Evolutionary conservation across 2,329 filamentous ascomycete species (phyloP), one percentile per base, ranked within the genome.

Genomic region (Diaporthe caulivora): DNA sequence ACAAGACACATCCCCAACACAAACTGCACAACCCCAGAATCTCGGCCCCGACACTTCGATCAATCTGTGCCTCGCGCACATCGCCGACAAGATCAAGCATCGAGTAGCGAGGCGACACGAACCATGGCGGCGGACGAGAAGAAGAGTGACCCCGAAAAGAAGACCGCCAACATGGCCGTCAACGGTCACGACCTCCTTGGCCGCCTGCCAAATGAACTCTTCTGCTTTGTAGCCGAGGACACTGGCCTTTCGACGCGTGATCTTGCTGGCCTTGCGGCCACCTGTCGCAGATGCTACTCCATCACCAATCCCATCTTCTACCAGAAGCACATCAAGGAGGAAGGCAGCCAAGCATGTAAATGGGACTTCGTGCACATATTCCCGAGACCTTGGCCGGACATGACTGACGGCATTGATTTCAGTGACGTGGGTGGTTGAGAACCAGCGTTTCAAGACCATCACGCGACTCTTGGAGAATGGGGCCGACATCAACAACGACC

Each of bases 381-480:
- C 1, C 7, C 1, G 13, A 40, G 37, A 29, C 1, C 13, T 44
- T 9, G 0, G 2, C 10, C 0, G 6, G 1, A 9, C 21, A 11
- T 49, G 0, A 21, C 44, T 65, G 44, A 65, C 29, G 10, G 0
- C 0, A 7, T 10, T 7, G 0, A 37, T 17, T 21, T 0, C 4
- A 65, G 60, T 65, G 1, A 10, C 26, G 21, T 65, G 60, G 60
- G 60, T 44, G 1, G 60, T 51, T 17, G 1, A 3, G 3, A 0
- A 1, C 29, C 1, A 37, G 3, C 29, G 44, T 1, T 65, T 51
- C 29, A 18, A 7, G 1, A 65, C 60, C 21, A 51, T 65, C 7
- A 51, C 2, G 7, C 10, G 44, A 5, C 9, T 65, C 21, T 8
- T 65, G 42, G 44, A 65, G 21, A 65, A 65, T 26, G 60, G 60